Base-by-base conservation (phyloP, 1,284 basidiomycete species). In the Ganoderma sinense region DNA sequence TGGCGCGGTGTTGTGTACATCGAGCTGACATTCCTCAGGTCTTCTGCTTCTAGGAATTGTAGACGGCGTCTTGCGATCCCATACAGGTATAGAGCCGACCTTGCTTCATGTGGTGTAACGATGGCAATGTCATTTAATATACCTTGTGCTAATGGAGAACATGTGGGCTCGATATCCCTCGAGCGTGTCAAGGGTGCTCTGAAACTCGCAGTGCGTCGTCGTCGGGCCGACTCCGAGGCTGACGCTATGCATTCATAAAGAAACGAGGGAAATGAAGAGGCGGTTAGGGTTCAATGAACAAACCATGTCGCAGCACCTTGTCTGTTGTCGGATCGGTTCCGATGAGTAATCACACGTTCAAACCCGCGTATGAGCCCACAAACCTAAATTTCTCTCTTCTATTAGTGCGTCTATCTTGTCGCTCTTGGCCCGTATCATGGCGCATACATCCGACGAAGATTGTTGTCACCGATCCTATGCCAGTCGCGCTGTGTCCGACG, bases 41-140 rank as follows among this genome's bases (percentile, higher is more conserved):
- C 72, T 93, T 92, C 78, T 74, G 71, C 61, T 73, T 73, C 71
- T 73, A 39, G 66, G 67, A 31, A 58, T n/a, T n/a, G 16, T 48
- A 62, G 23, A 36, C 18, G 31, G 43, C 51, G 64, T 39, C 36
- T 7, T 43, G 33, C 58, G 39, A 56, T 64, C 41, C 59, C 36
- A 62, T 3, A 18, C 53, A 36, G 62, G 13, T 43, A 55, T 70
- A 66, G 56, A 61, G 60, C 41, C 62, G 60, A 61, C 62, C 64
- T 53, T 71, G 64, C 66, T 64, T 67, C 63, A 56, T 67, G 66
- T 66, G 65, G 64, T 33, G 61, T 69, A 67, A 48, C 65, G 55
- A 66, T 66, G 43, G 58, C 48, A 65, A 41, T 63, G 58, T 43
- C 36, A 65, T 69, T 66, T 26, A 63, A 64, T 68, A 36, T 60